phyloP scores from a whole-genome alignment of 2,329 filamentous ascomycete genomes.

The Drechslerella stenobrocha region DNA sequence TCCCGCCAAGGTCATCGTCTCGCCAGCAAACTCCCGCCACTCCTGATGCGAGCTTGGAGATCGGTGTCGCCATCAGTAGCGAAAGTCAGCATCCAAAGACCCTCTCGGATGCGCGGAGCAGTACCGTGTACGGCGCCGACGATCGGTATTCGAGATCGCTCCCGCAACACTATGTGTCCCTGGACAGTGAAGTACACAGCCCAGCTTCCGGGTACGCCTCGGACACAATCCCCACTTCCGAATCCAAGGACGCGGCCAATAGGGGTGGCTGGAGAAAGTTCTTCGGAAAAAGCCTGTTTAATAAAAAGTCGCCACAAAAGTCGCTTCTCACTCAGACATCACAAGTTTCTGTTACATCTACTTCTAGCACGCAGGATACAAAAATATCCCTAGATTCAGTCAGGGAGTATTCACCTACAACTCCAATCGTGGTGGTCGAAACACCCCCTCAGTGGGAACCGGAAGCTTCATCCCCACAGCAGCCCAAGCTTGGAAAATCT shows the following conservation, averaged over 20 bases:
- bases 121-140: conserved; percentile 25
- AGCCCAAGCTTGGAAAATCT: conserved; percentile 10
- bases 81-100: conserved; percentile 58
- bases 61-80: conserved; percentile 75
- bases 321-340: conserved; percentile 35
- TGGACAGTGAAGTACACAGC: conserved; percentile 12
- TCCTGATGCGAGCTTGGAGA: conserved; percentile 54
- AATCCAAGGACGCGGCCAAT: conserved; percentile 28
- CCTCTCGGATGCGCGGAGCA: conserved; percentile 26
- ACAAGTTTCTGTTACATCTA: conserved; percentile 51
- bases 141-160: conserved; percentile 13
- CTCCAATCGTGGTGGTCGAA: conserved; percentile 1
- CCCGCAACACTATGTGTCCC: conserved; percentile 37
- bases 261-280: conserved; percentile 65
- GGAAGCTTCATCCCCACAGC: conserved; percentile 5
- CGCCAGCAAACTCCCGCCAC: conserved; percentile 18
- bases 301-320: conserved; percentile 54
- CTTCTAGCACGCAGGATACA: conserved; percentile 16
- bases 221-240: neutral
- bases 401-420: conserved; percentile 9
- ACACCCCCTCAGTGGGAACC: neutral
- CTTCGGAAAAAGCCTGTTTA: conserved; percentile 61
- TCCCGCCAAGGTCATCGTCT: conserved; percentile 30
- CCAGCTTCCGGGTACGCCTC: neutral
- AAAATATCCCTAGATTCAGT: conserved; percentile 36